Conservation (phyloP, 2,329 filamentous ascomycete species). For the Arthroderma sp. region DNA sequence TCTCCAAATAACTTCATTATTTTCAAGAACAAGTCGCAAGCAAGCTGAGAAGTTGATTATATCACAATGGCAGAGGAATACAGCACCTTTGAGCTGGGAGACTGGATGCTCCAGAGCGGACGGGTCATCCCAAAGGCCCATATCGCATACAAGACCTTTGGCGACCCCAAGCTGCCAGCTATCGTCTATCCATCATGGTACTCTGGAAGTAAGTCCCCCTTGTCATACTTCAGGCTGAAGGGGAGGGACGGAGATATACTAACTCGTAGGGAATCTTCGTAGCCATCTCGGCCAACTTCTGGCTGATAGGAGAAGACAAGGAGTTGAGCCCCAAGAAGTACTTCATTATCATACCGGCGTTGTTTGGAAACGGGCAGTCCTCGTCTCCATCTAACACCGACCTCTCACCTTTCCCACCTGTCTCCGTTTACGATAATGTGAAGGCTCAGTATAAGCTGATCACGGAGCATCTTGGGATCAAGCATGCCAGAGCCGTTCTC, state of each 20-base stretch:
- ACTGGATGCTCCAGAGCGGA: constrained; percentile 56
- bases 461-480: constrained; percentile 50
- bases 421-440: constrained; percentile 58
- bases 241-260: not conserved
- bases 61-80: constrained; percentile 25
- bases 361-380: constrained; percentile 59
- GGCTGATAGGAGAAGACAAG: constrained; percentile 57
- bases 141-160: constrained; percentile 68
- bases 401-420: constrained; percentile 47
- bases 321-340: constrained; percentile 53
- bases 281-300: constrained; percentile 58
- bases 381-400: constrained; percentile 53
- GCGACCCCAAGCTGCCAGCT: constrained; percentile 48
- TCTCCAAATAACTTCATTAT: too few relatives aligned
- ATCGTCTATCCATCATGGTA: constrained; percentile 73
- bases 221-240: not conserved
- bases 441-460: constrained; percentile 53
- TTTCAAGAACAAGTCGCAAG: too few relatives aligned
- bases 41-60: constrained; percentile 46
- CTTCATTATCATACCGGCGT: constrained; percentile 56
- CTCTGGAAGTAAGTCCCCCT: constrained; percentile 40
- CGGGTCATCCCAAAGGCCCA: constrained; percentile 50
- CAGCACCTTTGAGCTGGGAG: constrained; percentile 47
- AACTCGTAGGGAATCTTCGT: constrained; percentile 5
- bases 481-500: constrained; percentile 49